Evolutionary conservation across 176 grass and related monocot species (phyloP).

Genomic region (Zoysia japonica): DNA sequence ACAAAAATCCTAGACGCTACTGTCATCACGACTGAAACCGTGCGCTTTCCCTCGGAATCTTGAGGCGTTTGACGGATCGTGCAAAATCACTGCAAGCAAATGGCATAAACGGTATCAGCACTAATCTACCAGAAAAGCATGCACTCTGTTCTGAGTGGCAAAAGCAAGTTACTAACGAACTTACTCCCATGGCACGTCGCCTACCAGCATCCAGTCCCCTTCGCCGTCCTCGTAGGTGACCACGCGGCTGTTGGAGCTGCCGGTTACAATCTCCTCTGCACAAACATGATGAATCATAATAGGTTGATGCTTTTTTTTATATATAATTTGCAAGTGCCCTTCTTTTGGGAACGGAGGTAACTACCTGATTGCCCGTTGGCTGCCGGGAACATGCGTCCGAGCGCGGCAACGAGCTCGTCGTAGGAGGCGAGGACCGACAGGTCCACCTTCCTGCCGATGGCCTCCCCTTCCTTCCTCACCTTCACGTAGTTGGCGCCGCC

Average conservation of each 20-base stretch:
- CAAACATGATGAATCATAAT: background rate
- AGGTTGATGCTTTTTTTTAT: background rate
- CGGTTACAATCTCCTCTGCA: conserved; percentile 3
- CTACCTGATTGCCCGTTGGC: conserved; percentile 31
- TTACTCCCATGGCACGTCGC: conserved; percentile 96
- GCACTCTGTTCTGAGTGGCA: background rate
- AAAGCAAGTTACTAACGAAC: background rate
- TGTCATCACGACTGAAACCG: background rate
- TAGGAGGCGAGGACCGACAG: conserved; percentile 70
- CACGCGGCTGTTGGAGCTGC: conserved; percentile 16
- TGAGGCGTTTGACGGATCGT: conserved; percentile 74
- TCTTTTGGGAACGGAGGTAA: background rate
- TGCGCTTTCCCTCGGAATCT: conserved; percentile 19
- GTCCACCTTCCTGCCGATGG: conserved; percentile 89
- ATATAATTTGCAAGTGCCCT: background rate
- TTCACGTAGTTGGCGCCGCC: conserved; percentile 56
- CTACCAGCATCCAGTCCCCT: conserved; percentile 92
- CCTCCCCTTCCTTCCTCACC: conserved; percentile 82
- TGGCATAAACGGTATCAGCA: background rate
- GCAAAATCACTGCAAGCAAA: conserved; percentile 55
- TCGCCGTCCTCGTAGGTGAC: conserved; percentile 84
- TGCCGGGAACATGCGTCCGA: conserved; percentile 73
- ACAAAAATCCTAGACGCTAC: background rate
- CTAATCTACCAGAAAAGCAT: background rate
- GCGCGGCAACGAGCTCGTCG: conserved; percentile 60